Evolutionary conservation across 495 filamentous ascomycete species (phyloP), one percentile per base, ranked within the genome.

Genomic region (Peziza echinospora): DNA sequence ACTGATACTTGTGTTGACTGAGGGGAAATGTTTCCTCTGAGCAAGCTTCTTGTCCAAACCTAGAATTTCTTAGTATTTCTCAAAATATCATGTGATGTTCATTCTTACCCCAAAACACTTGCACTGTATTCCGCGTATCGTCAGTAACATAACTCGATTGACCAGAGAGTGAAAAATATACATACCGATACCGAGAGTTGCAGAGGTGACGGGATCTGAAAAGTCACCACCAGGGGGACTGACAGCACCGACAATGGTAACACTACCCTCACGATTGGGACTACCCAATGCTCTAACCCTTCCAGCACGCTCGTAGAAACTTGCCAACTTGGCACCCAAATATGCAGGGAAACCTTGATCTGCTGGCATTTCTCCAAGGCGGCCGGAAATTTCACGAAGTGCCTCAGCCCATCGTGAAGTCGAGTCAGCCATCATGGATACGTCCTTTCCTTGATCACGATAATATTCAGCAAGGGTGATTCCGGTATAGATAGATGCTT

Each of bases 311-410:
- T 96, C 91, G 73, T 99, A 99, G 72, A 99, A 99, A 53, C 83
- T 91, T 48, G 89, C 89, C 44, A 99, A 71, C 66, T 99, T 99
- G 43, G 89, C 83, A 64, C 84, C 79, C 43, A 99, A 73, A 59
- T 99, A 99, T 45, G 89, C 89, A 26, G 89, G 89, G 77, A 93
- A 99, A 72, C 89, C 89, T 63, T 99, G 89, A 65, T 96, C 89
- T 62, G 89, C 91, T 62, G 89, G 89, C 89, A 99, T 99, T 65
- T 99, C 89, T 68, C 89, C 89, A 43, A 99, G 69, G 71, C 89
- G 89, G 70, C 91, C 91, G 19, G 91, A 99, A 60, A 99, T 81
- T 67, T 99, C 91, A 79, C 89, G 84, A 56, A 99, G 71, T 49
- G 89, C 89, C 64, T 99, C 89, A 49, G 89, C 89, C 89, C 91